A percentile compares a stretch with the other conserved stretches of the same genome.
phyloP scores from a whole-genome alignment of 2,329 filamentous ascomycete genomes.

The Aspergillus fijiensis region DNA sequence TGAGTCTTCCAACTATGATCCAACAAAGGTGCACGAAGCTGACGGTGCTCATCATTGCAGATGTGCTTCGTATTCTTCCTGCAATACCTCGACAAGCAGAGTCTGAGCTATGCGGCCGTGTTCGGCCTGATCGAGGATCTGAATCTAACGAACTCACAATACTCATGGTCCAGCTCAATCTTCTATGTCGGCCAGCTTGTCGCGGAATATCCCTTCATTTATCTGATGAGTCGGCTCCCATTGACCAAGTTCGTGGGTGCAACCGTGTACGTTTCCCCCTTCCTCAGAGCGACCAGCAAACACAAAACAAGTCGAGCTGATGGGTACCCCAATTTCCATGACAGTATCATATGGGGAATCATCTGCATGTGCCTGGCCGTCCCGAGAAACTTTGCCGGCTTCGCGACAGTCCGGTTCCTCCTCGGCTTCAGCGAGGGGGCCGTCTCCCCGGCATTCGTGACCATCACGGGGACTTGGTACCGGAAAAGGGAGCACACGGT shows the following conservation, averaged over 20 bases:
- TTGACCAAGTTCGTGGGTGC: conserved; percentile 53
- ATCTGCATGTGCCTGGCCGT: no score
- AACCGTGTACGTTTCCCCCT: conserved; percentile 16
- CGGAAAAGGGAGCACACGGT: conserved; percentile 33
- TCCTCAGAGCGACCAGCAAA: no score
- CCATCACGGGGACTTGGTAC: conserved; percentile 43
- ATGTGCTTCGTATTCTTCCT: conserved; percentile 48
- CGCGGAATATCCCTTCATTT: conserved; percentile 53
- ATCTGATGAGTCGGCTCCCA: conserved; percentile 52
- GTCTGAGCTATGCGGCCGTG: conserved; percentile 49
- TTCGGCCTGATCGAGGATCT: conserved; percentile 49
- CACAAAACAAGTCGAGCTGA: no score
- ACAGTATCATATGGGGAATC: no score
- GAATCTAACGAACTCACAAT: conserved; percentile 46
- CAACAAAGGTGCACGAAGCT: no score
- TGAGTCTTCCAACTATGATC: no score
- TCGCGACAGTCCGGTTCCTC: conserved; percentile 32
- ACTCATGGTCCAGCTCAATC: conserved; percentile 48
- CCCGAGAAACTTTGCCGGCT: no score
- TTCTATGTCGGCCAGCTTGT: conserved; percentile 45
- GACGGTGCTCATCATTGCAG: conserved; percentile 12
- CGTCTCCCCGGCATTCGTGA: conserved; percentile 45
- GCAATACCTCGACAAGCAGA: conserved; percentile 48
- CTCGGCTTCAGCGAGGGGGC: conserved; percentile 45
- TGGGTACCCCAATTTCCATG: no score